These are phyloP conservation scores for Ogataea paradorogensis DNA, from an alignment of 805 yeast genomes.

Conservation along the genomic window DNA sequence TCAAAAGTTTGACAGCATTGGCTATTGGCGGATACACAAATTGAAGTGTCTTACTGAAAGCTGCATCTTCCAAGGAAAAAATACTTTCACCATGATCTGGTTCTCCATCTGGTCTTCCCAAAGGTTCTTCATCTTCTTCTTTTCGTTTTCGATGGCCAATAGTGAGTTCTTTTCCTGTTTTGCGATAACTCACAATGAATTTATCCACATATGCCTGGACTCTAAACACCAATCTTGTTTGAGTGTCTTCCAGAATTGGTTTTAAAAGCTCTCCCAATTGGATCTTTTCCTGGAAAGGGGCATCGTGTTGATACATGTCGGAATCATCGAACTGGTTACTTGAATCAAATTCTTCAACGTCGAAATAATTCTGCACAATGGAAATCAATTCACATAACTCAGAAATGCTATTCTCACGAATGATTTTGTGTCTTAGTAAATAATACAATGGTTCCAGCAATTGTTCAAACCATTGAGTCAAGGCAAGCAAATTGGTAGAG, in stretches of 20 bases:
- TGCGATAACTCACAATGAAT: slow-evolving; percentile 62
- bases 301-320: slow-evolving; percentile 22
- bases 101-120: neutral
- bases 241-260: slow-evolving; percentile 74
- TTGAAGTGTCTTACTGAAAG: slow-evolving; percentile 11
- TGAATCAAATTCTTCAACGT: slow-evolving; percentile 45
- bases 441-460: slow-evolving; percentile 80
- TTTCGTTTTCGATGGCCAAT: slow-evolving; percentile 43
- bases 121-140: neutral
- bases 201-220: slow-evolving; percentile 72
- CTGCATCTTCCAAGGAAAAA: slow-evolving; percentile 9
- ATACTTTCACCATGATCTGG: slow-evolving; percentile 13
- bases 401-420: slow-evolving; percentile 67
- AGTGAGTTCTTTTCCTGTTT: slow-evolving; percentile 64
- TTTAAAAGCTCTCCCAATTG: slow-evolving; percentile 53
- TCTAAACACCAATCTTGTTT: slow-evolving; percentile 75
- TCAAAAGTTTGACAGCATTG: slow-evolving; percentile 63
- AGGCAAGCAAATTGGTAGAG: slow-evolving; percentile 29
- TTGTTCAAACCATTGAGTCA: slow-evolving; percentile 59
- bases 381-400: slow-evolving; percentile 73
- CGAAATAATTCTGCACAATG: slow-evolving; percentile 63
- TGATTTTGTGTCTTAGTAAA: slow-evolving; percentile 57
- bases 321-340: slow-evolving; percentile 14
- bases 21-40: slow-evolving; percentile 64
- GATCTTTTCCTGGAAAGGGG: slow-evolving; percentile 14